Evolutionary conservation across 495 filamentous ascomycete species (phyloP), one percentile per base, ranked within the genome.

Genomic region (Hypoxylon cercidicola): DNA sequence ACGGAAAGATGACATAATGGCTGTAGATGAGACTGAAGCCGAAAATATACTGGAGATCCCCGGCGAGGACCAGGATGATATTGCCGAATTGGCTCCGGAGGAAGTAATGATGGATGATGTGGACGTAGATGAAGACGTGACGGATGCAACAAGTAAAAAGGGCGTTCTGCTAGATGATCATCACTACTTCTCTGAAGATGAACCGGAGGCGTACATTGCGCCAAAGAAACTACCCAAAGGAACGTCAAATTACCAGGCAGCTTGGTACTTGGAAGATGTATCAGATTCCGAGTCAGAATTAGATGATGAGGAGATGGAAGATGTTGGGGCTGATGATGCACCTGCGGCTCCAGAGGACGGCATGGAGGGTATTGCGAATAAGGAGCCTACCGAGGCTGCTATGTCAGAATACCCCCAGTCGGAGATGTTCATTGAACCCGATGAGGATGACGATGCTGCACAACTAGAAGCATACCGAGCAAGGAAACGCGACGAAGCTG

Each of bases 141-240:
- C 53, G 49, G 81, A 85, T 57, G 76, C 84, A 41, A 78, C 78
- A 20, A 79, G 69, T 10, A 77, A 85, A 66, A 83, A 88, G 75
- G 94, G 94, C 45, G 95, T 99, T 3, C 81, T 99, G 40, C 82
- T 99, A 25, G 95, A 99, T 64, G 93, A 97, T 62, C 94, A 99
- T 76, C 95, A 97, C 72, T 99, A 99, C 77, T 99, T 97, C 72
- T 94, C 93, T 3, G 95, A 98, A 49, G 92, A 96, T 15, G 90
- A 96, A 19, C 84, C 87, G 2, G 69, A 75, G 19, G 68, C 58
- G 21, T 68, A 73, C 25, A 56, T 49, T 35, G 62, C 79, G 11
- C 91, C 92, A 3, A 96, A 90, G 78, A 86, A 85, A 65, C 74
- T 99, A 18, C 95, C 95, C 0, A 90, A 88, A 73, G 95, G 95